These are phyloP conservation scores for Alternaria tenuissima DNA, from an alignment of 2,329 filamentous ascomycete genomes.

Conservation along the genomic window DNA sequence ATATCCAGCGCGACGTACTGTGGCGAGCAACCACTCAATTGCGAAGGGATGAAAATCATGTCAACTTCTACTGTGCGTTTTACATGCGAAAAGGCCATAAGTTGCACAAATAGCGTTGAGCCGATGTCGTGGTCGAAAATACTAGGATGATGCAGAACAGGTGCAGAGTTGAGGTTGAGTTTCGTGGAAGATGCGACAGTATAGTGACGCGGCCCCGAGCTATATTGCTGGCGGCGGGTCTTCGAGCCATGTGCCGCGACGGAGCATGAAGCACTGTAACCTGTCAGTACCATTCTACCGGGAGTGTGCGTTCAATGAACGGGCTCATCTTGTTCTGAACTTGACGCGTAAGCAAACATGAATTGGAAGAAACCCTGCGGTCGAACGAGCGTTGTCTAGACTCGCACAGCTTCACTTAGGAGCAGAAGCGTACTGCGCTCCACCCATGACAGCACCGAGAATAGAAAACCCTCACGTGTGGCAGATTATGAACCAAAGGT, in stretches of 20 bases:
- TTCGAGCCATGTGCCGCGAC: constrained; percentile 7
- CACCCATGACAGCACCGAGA: neutral
- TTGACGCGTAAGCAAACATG: constrained; percentile 15
- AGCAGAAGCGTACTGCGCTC: neutral
- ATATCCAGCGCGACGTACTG: neutral
- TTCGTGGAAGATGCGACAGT: neutral
- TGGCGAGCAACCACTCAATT: neutral
- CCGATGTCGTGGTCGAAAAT: constrained; percentile 1
- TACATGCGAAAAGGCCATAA: neutral
- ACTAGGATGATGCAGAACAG: neutral
- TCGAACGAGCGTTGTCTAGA: neutral
- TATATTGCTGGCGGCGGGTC: neutral
- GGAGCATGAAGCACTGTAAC: neutral
- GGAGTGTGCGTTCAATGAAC: neutral
- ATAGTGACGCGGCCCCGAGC: neutral
- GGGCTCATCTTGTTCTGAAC: neutral
- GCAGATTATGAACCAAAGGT: constrained; percentile 15
- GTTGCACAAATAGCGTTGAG: neutral
- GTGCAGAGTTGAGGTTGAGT: neutral
- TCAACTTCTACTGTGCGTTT: neutral
- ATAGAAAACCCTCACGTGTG: constrained; percentile 10
- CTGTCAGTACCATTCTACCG: neutral
- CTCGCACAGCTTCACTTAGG: constrained; percentile 10
- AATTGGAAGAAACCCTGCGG: neutral
- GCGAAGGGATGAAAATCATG: neutral